Base-by-base conservation (phyloP, 1,284 basidiomycete genomes). In the Ustilago hordei region DNA sequence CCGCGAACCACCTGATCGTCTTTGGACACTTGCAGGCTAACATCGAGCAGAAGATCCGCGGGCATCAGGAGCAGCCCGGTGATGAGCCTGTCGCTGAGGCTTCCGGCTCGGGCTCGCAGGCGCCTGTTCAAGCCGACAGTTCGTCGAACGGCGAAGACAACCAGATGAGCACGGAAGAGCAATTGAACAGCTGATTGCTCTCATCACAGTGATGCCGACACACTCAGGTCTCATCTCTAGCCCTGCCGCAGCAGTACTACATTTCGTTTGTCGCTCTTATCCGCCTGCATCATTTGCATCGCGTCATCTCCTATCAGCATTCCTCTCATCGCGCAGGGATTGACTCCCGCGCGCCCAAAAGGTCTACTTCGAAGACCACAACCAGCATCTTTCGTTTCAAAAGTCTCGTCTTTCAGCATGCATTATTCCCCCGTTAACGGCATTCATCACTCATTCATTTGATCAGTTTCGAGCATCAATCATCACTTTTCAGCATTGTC, bases 1-100 rank as follows among this genome's bases (percentile, higher is more conserved):
- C 74, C 2, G 31, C 62, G 1, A 60, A 59, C 54, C 74, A 77
- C 43, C 72, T 71, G 59, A 55, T 77, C 7, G 53, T 67, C 31
- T 64, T 73, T 15, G 75, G 75, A 11, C 63, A 78, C 47, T 48
- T 78, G 23, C 75, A 69, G 47, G 70, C 67, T 15, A 74, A 68
- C 52, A 74, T 78, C 43, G 70, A 73, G 52, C 75, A 78, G 43
- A 65, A 62, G 63, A 74, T 74, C 31, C 60, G 60, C n/a, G 55
- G 64, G 7, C 47, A 52, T 15, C 43, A 45, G 19, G 43, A 15
- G 5, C 43, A 45, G 11, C 31, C 52, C 28, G 36, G 32, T 23
- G 54, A 56, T 36, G 56, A 47, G n/a, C 28, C 41, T 23, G 34
- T 15, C 19, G 41, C 58, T 15, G 55, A 62, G 34, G 48, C 13